Base-by-base conservation (phyloP, 1,139 yeast genomes). In the Yamadazyma blattariae region DNA sequence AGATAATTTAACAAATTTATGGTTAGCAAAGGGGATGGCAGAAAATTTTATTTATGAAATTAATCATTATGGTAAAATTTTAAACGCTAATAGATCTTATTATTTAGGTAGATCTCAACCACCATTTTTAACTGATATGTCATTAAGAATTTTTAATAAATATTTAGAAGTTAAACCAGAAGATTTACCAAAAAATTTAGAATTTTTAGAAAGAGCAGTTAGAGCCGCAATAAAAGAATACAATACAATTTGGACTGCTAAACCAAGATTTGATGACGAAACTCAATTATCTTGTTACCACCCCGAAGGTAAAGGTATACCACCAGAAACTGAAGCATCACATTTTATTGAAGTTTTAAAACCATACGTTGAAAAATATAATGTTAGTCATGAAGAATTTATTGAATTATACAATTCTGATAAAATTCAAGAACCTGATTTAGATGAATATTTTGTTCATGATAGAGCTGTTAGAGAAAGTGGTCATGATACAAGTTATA, bases 41-140 rank as follows among this genome's bases (percentile, higher is more conserved):
- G 92, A 85, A 53, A 90, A 92, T 59, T 90, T 89, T 56, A 82
- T 89, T 40, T 92, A 83, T 60, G 97, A 94, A 55, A 89, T 92
- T 51, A 69, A 80, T 33, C 82, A 92, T 56, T 92, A 92, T 58
- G 96, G 97, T 32, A 90, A 89, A 64, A 85, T 92, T 36, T 71
- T 92, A 48, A 94, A 94, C 59, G 98, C 98, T 14, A 94, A 92
- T 60, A 74, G 98, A 52, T 79, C 95, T 1, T 92, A 94, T 61
- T 94, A 88, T 54, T 66, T 92, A 38, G 84, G 95, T 39, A 76
- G 98, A 48, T 87, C 97, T 0, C 98, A 94, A 59, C 98, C 98
- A 2, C 98, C 98, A n/a, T 90, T 92, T 54, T 66, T 94, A 45
- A 92, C 97, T 0, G 98, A 92, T 57, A 86, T 92, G 96, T 81